A percentile compares a stretch with the other conserved stretches of the same genome.
These are phyloP conservation scores for Annulohypoxylon moriforme DNA, from an alignment of 495 filamentous ascomycete genomes.

Conservation along the genomic window DNA sequence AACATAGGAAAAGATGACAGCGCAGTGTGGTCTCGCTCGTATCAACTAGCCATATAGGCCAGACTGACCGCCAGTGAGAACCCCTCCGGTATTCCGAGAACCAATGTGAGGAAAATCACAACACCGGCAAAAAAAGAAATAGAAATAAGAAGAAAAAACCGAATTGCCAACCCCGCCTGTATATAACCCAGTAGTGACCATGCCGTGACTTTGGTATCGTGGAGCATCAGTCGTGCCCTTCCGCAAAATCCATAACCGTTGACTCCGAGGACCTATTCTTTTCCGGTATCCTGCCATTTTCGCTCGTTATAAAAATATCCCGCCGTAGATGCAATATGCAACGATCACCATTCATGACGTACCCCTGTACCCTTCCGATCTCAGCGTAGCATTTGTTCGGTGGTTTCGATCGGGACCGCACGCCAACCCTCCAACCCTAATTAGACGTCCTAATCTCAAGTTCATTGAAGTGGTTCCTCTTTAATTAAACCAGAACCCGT, in stretches of 20 bases:
- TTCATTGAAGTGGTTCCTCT: slow-evolving; percentile 30
- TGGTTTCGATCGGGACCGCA: slow-evolving; percentile 10
- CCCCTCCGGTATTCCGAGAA: background rate
- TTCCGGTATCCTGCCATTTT: slow-evolving; percentile 17
- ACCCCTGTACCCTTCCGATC: background rate
- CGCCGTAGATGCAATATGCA: slow-evolving; percentile 9
- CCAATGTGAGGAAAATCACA: no score
- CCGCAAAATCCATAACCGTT: slow-evolving; percentile 30
- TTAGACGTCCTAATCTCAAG: background rate
- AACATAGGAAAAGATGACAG: background rate
- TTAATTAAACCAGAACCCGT: slow-evolving; percentile 28
- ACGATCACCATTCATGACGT: background rate
- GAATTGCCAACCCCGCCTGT: slow-evolving; percentile 2
- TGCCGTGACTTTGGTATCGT: slow-evolving; percentile 25
- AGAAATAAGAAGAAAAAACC: background rate
- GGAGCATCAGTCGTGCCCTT: slow-evolving; percentile 25
- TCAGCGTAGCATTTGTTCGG: slow-evolving; percentile 5
- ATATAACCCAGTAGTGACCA: slow-evolving; percentile 1
- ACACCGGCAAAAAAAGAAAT: background rate
- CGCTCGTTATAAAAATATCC: slow-evolving; percentile 14
- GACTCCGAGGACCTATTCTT: slow-evolving; percentile 36
- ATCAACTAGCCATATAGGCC: background rate
- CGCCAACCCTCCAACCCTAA: background rate
- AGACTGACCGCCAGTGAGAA: background rate
- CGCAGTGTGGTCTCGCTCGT: background rate